Base-by-base conservation (phyloP, 352 stramenopile species). In the Phytophthora pseudosyringae region DNA sequence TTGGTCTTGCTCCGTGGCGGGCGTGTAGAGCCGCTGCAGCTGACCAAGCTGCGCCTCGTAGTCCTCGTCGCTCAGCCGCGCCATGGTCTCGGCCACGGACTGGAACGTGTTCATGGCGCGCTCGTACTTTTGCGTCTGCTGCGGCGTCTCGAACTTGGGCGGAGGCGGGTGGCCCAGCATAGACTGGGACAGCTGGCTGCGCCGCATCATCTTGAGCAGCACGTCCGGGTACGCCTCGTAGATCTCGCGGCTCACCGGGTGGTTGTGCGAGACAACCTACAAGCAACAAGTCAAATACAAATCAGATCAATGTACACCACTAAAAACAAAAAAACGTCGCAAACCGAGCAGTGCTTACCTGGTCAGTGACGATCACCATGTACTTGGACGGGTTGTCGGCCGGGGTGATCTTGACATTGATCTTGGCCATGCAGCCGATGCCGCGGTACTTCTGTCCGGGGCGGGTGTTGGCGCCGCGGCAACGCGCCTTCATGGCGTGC, bases 401-500 rank as follows among this genome's bases (percentile, higher is more conserved):
- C 26, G 86, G 83, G 15, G 78, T 91, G 64, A 94, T 94, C 75
- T 94, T 94, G 44, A 92, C 86, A 66, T 94, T 94, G 59, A 94
- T 94, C 74, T 94, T 94, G 56, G 86, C 83, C 56, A 91, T 91
- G 59, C 86, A 94, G 47, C 86, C 86, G 49, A 94, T 92, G 31
- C 86, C 86, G 36, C 86, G 83, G 59, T 94, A 94, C 58, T 93
- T 92, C 29, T 94, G 86, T 1, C 86, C 86, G 0, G 86, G 82
- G 6, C 86, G 86, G 16, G 81, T 92, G 32, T 83, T 90, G 7
- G 86, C 83, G 29, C 86, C 86, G 26, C 86, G 86, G 59, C 83
- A 94, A 13, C 86, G 78, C 31, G 86, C 86, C 61, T 94, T 94
- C 86, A 94, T 94, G 39, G 86, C 86, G 70, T 94, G 86, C 43